Evolutionary conservation across 495 filamentous ascomycete species (phyloP), one percentile per base, ranked within the genome.

Genomic region (Aspergillus nidulans): DNA sequence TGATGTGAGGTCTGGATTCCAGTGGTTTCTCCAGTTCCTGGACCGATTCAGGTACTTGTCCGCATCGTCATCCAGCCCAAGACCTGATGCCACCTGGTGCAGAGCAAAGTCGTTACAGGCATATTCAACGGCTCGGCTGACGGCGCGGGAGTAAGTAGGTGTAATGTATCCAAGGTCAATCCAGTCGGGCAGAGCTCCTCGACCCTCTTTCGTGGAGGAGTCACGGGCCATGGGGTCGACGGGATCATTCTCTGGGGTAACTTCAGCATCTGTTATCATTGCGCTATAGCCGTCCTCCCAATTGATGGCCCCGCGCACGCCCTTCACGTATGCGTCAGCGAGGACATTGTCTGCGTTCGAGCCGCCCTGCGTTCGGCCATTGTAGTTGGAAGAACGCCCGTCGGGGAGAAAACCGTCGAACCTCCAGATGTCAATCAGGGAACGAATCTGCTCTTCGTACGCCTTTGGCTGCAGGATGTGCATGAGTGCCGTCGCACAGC

Each of bases 251-350:
- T 69, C 60, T 0, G 87, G 87, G 0, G 72, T 64, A 0, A 81
- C 71, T 68, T 90, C 87, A 19, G 85, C 87, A 48, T 91, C 77
- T 49, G 79, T 83, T n/a, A 84, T 70, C 81, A 91, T 86, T 25
- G 87, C 86, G 26, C 69, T 64, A 57, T 84, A 89, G 8, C 81
- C 86, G 49, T 83, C 84, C n/a, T 75, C 69, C 86, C 87, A 90
- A 62, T 90, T 75, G 8, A 90, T 69, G n/a, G 66, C 72, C 6
- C 77, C 80, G 10, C 80, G 73, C 19, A 90, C 81, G 1, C 85
- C 85, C 54, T 90, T 90, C 30, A 90, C 81, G 56, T 84, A 90
- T 1, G 86, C 85, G 60, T 91, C 87, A 1, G 86, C 87, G 21
- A 91, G 77, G 7, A 91, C 74, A 55, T 86, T 88, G 64, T 91